Percentiles rank a stretch among this genome's conserved stretches.
Evolutionary conservation across 1,284 basidiomycete species (phyloP).

Genomic region (Psilocybe mexicana): DNA sequence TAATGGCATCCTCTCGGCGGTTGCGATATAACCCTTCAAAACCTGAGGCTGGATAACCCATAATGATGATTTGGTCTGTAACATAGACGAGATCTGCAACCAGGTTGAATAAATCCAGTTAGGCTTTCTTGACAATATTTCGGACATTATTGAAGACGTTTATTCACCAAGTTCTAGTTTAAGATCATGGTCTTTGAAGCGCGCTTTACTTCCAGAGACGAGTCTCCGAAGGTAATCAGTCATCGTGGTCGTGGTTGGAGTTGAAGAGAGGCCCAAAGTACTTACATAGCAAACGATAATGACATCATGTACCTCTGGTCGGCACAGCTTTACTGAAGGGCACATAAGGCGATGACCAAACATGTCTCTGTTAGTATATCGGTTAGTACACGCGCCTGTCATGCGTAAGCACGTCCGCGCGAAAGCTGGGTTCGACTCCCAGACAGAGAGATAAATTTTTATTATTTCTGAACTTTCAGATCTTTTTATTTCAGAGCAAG

Average conservation of each 20-base stretch:
- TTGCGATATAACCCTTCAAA: constrained; percentile 85
- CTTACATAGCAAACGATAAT: too few species aligned
- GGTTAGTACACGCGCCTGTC: constrained; percentile 16
- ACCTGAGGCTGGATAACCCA: constrained; percentile 87
- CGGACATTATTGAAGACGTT: background rate
- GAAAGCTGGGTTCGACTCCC: constrained; percentile 16
- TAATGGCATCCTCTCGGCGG: constrained; percentile 72
- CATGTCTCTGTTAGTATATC: constrained; percentile 14
- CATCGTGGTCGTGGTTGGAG: constrained; percentile 37
- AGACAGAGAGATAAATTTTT: constrained; percentile 7
- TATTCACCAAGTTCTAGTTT: constrained; percentile 65
- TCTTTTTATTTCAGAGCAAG: too few species aligned
- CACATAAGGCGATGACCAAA: too few species aligned
- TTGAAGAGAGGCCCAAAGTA: background rate
- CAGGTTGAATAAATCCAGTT: background rate
- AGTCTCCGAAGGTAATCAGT: constrained; percentile 62
- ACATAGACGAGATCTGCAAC: constrained; percentile 76
- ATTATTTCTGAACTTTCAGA: too few species aligned
- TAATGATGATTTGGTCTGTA: constrained; percentile 81
- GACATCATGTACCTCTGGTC: background rate
- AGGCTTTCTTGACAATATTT: background rate
- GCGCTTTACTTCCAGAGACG: constrained; percentile 76
- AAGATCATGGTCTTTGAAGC: constrained; percentile 72
- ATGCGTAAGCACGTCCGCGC: constrained; percentile 6
- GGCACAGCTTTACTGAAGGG: too few species aligned